A percentile compares a stretch with the other conserved stretches of the same genome.
Conservation (phyloP, 352 stramenopile species). For the Globisporangium paddicum region DNA sequence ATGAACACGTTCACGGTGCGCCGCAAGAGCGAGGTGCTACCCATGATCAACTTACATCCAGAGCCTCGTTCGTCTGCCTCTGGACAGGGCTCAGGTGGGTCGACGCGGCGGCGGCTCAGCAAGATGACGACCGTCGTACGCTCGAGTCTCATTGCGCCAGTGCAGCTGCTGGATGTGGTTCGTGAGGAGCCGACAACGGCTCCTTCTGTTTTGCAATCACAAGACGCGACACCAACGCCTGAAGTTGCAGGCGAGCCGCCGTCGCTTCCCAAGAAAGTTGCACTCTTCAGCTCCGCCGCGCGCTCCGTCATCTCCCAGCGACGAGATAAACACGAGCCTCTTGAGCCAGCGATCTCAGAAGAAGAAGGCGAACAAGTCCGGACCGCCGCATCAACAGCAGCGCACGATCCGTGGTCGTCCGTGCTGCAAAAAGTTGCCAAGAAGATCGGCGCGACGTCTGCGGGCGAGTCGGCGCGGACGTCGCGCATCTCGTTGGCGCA, state of each 20-base stretch:
- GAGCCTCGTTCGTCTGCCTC: neutral
- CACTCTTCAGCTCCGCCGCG: constrained; percentile 23
- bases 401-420: constrained; percentile 24
- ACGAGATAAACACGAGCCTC: constrained; percentile 15
- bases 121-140: constrained; percentile 7
- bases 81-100: neutral
- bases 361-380: neutral
- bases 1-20: constrained; percentile 1
- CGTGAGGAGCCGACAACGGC: neutral
- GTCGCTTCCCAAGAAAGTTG: neutral
- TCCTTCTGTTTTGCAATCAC: too few species aligned
- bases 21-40: constrained; percentile 1
- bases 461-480: neutral
- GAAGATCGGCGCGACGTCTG: constrained; percentile 9
- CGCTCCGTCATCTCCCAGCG: constrained; percentile 27
- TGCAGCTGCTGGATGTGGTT: neutral
- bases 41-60: neutral
- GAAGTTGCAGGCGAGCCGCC: neutral
- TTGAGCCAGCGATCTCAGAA: neutral
- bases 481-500: constrained; percentile 34
- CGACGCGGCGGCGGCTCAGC: neutral
- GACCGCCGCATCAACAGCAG: neutral
- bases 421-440: constrained; percentile 25
- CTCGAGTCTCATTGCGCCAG: neutral
- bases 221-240: neutral